Base-by-base conservation (phyloP, 306 rosid species). In the Urtica urens region DNA sequence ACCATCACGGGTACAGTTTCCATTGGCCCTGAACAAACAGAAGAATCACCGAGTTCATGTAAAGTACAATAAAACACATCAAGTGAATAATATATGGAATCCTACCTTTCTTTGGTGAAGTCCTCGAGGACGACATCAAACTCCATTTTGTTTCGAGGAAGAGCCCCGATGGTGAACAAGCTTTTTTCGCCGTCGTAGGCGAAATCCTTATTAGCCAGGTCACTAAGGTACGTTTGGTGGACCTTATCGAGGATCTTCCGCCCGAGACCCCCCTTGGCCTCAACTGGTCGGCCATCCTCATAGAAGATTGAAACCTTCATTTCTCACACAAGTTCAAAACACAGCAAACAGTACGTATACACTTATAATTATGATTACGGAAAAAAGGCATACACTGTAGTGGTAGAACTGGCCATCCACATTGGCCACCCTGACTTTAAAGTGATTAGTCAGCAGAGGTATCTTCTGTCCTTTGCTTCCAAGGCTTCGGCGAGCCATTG, bases 171-270 rank as follows among this genome's bases (percentile, higher is more conserved):
- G 2, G 99, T 92, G 46, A 92, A 92, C 58, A 92, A 19, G 26
- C 94, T 92, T 45, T 90, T 85, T 8, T 85, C 99, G 0, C 99
- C 99, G 24, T 92, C 99, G 38, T 92, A 92, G 1, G 99, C 99
- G 21, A 92, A 80, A 42, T 79, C 72, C 58, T 85, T 92, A 16
- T 90, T 95, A 19, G 73, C 76, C 37, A 92, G 44, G 56, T 81
- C 92, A 3, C 76, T 55, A n/a, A 46, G 57, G 50, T 92, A 92
- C 0, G 99, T 92, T 27, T 82, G 85, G 42, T 85, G 84, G 16
- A 92, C 83, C 57, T 68, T 75, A 35, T 82, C 99, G 0, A 90
- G 52, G 3, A 90, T 77, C 23, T 67, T 81, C 40, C 99, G 72
- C 13, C 96, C 99, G 3, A 65, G 57, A 4, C 99, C 99, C 55